Percentiles rank a stretch among this genome's conserved stretches.
Evolutionary conservation across 371 early-diverging fungal genomes (phyloP).

Genomic region (Mortierella sp.): DNA sequence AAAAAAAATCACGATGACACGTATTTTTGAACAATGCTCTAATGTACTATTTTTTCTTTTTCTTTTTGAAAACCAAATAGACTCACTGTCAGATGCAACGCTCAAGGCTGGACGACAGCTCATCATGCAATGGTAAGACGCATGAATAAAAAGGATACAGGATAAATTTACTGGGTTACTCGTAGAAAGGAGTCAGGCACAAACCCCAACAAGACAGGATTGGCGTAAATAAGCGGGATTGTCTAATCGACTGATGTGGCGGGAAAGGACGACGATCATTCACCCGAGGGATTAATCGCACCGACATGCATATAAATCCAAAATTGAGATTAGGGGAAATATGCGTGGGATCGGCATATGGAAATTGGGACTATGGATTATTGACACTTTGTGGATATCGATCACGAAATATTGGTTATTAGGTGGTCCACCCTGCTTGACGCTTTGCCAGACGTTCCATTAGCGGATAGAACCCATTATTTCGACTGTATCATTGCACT

Average conservation of each 20-base stretch:
- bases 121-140: conserved; percentile 53
- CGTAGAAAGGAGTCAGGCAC: neutral
- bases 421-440: conserved; percentile 60
- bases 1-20: too few species aligned
- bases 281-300: neutral
- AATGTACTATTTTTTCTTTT: neutral
- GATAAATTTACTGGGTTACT: neutral
- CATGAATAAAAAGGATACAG: neutral
- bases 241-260: neutral
- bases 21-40: too few species aligned
- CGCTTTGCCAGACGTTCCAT: conserved; percentile 43
- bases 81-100: conserved; percentile 49
- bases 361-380: neutral
- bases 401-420: conserved; percentile 42
- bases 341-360: neutral
- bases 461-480: conserved; percentile 58
- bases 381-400: neutral
- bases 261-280: neutral
- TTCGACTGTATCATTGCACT: conserved; percentile 62
- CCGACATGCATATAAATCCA: neutral
- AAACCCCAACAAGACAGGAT: neutral
- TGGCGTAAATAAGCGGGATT: neutral
- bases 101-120: conserved; percentile 50
- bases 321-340: too few species aligned
- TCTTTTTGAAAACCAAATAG: conserved; percentile 11